These are phyloP conservation scores for Coemansia brasiliensis DNA, from an alignment of 192 early-diverging fungal genomes.

Conservation along the genomic window DNA sequence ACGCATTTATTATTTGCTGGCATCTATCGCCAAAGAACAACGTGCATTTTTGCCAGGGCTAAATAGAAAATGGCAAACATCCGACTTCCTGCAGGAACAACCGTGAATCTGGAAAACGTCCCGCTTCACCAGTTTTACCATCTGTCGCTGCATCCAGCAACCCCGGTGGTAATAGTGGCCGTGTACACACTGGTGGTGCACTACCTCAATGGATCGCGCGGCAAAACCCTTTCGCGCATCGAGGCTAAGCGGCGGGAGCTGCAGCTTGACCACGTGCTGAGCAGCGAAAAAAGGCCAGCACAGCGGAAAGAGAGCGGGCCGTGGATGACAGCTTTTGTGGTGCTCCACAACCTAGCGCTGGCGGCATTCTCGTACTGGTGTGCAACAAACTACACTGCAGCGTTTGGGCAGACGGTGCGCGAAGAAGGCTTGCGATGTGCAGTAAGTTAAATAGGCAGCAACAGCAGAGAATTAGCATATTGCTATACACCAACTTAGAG, in stretches of 20 bases:
- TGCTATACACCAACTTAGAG: not conserved
- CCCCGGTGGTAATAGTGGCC: slow-evolving; percentile 62
- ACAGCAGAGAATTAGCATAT: not conserved
- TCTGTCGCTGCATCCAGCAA: slow-evolving; percentile 66
- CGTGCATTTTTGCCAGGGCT: not conserved
- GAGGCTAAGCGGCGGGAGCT: slow-evolving; percentile 40
- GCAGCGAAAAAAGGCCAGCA: not conserved
- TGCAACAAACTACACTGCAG: slow-evolving; percentile 64
- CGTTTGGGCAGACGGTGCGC: slow-evolving; percentile 61
- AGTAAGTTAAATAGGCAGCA: slow-evolving; percentile 59
- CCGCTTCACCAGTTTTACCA: slow-evolving; percentile 75
- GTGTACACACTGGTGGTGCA: slow-evolving; percentile 58
- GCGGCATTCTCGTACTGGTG: slow-evolving; percentile 75
- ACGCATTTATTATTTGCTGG: not conserved
- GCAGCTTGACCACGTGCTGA: slow-evolving; percentile 16
- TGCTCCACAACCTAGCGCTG: slow-evolving; percentile 75
- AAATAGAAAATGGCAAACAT: slow-evolving; percentile 32
- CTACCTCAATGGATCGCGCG: slow-evolving; percentile 33
- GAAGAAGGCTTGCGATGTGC: slow-evolving; percentile 62
- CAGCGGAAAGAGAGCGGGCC: slow-evolving; percentile 40
- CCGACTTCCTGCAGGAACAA: slow-evolving; percentile 46
- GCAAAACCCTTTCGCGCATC: slow-evolving; percentile 32
- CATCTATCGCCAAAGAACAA: not conserved
- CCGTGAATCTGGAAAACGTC: slow-evolving; percentile 58
- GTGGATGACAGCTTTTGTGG: slow-evolving; percentile 76